phyloP scores from a whole-genome alignment of 495 filamentous ascomycete species.

The Paragyromitra xinjiangensis region DNA sequence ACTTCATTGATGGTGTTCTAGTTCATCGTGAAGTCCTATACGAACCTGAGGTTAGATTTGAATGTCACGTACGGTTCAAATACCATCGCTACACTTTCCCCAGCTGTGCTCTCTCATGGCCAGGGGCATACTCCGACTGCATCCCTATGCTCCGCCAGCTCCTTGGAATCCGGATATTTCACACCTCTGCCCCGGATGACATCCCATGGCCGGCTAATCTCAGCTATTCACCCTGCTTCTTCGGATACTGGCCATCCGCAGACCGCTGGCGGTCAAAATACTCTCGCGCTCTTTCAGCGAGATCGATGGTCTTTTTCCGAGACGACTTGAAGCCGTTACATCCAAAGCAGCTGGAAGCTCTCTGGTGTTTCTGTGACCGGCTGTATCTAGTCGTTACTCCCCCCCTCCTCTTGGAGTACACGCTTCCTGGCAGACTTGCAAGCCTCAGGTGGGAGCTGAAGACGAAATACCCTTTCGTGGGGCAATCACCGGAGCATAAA shows the following conservation, averaged over 20 bases:
- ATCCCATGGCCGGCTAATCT: constrained; percentile 18
- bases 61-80: constrained; percentile 12
- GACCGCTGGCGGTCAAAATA: constrained; percentile 25
- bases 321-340: constrained; percentile 31
- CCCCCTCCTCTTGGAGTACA: constrained; percentile 20
- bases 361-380: constrained; percentile 27
- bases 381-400: constrained; percentile 22
- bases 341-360: constrained; percentile 37
- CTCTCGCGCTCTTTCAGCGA: not conserved
- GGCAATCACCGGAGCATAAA: not conserved
- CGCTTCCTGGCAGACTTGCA: constrained; percentile 3
- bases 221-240: not conserved
- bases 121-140: constrained; percentile 8
- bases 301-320: constrained; percentile 30
- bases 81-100: constrained; percentile 20
- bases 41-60: constrained; percentile 22
- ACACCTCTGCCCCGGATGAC: not conserved
- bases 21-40: constrained; percentile 3
- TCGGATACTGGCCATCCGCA: constrained; percentile 35
- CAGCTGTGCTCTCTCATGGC: constrained; percentile 3
- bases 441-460: constrained; percentile 6
- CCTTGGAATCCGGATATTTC: constrained; percentile 9
- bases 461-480: not conserved
- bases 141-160: constrained; percentile 28
- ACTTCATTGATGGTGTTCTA: constrained; percentile 20